Conservation (phyloP, 2,329 filamentous ascomycete genomes). For the Talaromyces atroroseus region DNA sequence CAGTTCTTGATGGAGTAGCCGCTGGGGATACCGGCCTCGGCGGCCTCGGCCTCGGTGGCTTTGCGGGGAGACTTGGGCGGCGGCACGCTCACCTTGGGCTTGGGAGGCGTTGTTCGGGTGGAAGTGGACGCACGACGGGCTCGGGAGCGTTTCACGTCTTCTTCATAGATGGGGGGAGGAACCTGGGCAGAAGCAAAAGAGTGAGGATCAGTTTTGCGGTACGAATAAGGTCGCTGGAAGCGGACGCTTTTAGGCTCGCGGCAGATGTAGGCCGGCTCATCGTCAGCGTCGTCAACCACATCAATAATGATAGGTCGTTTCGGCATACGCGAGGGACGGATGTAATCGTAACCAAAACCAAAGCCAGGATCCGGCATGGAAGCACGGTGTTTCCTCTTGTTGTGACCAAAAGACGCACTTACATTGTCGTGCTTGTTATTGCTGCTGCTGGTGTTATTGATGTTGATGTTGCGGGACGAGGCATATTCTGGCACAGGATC, state of each 20-base stretch:
- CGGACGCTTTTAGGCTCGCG: slow-evolving; percentile 37
- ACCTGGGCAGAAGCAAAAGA: slow-evolving; percentile 50
- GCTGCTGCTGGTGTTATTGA: too few relatives aligned
- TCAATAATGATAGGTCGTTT: slow-evolving; percentile 53
- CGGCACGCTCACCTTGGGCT: slow-evolving; percentile 35
- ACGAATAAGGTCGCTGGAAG: slow-evolving; percentile 21
- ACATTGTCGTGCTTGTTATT: slow-evolving; percentile 59
- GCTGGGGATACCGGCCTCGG: slow-evolving; percentile 64
- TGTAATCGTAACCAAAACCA: slow-evolving; percentile 26
- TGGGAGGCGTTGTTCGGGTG: slow-evolving; percentile 36
- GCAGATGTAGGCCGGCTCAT: slow-evolving; percentile 41
- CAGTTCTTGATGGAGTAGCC: slow-evolving; percentile 98
- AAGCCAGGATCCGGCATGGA: slow-evolving; percentile 41
- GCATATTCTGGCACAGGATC: slow-evolving; percentile 45
- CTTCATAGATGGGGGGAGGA: slow-evolving; percentile 48
- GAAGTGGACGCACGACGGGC: slow-evolving; percentile 52
- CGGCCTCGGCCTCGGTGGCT: slow-evolving; percentile 62
- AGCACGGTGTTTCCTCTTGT: slow-evolving; percentile 34
- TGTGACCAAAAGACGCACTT: slow-evolving; percentile 54
- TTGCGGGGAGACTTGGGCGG: slow-evolving; percentile 37
- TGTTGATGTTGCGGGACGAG: slow-evolving; percentile 49
- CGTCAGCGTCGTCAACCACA: slow-evolving; percentile 52
- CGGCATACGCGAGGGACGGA: slow-evolving; percentile 37
- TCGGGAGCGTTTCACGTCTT: slow-evolving; percentile 47
- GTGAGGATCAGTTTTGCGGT: slow-evolving; percentile 41